Evolutionary conservation across 2,329 filamentous ascomycete genomes (phyloP), one percentile per base, ranked within the genome.

Genomic region (Cephalotrichum gorgonifer): DNA sequence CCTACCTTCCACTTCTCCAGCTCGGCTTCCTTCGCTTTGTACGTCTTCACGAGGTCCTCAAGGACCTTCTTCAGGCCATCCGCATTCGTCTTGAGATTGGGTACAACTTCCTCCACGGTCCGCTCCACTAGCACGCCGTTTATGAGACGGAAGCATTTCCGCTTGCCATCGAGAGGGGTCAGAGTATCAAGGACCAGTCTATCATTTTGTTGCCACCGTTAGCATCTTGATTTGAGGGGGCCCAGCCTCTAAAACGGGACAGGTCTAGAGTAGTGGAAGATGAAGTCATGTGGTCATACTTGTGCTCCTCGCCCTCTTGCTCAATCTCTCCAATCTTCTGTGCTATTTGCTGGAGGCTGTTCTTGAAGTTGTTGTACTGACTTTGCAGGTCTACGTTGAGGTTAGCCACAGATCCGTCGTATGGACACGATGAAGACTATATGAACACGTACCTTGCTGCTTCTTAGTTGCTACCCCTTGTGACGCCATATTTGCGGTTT

Each of bases 111-210:
- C 66, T 88, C 78, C 57, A 98, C 88, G 15, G 91, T 97, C 57
- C 90, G 79, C 72, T 98, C 93, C 48, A 95, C 88, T 51, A 98
- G 73, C 23, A 97, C 90, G 43, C 93, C 93, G 66, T 98, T 97
- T 66, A 98, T 94, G 79, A 98, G 88, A 58, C 93, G 90, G 71
- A 97, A 98, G 70, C 91, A 97, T 72, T 96, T 98, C 60, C 93
- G 86, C 56, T 95, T 86, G 54, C 75, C 78, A 1, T 87, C 76
- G 23, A 97, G 78, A 43, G 90, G 90, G 52, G 85, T 78, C 54
- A 98, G 72, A 3, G 91, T 97, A 63, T 97, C 91, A 47, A 97
- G 79, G 30, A 98, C 93, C 56, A 97, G 86, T 68, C 93, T 97
- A 57, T 22, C 8, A 20, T 22, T 54, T 54, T 52, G 50, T 27